Conservation (phyloP, 257 asterid species). For the Petunia secreta region DNA sequence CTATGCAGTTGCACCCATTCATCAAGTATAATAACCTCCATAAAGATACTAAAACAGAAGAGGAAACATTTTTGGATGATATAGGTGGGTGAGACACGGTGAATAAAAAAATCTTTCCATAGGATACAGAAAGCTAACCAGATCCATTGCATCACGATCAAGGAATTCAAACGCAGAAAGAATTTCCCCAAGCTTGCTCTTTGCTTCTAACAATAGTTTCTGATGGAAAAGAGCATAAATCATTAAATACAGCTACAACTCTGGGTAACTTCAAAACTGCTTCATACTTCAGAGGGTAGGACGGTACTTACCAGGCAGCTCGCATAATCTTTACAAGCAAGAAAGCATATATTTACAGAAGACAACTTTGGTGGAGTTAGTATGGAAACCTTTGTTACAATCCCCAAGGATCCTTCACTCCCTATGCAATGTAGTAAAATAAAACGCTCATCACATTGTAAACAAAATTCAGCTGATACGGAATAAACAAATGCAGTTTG, state of each 20-base stretch:
- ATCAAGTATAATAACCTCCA: not conserved
- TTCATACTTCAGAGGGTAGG: conserved; percentile 3
- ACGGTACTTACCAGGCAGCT: conserved; percentile 85
- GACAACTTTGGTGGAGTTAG: conserved; percentile 92
- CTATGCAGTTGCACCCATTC: not conserved
- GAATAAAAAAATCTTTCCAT: not conserved
- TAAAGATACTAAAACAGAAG: not conserved
- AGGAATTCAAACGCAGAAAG: conserved; percentile 95
- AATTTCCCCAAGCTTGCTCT: conserved; percentile 91
- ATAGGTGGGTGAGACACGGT: conserved; percentile 24
- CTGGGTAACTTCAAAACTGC: not conserved
- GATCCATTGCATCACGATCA: conserved; percentile 81
- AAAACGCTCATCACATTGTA: conserved; percentile 31
- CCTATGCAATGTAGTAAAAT: conserved; percentile 51
- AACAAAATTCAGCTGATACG: conserved; percentile 27
- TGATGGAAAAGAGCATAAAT: conserved; percentile 37
- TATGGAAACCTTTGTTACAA: conserved; percentile 90
- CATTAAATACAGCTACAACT: not conserved
- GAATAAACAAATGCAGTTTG: conserved; percentile 29
- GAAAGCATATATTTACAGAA: conserved; percentile 87
- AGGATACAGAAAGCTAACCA: conserved; percentile 56
- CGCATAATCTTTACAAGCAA: conserved; percentile 84
- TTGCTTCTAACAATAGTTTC: conserved; percentile 85
- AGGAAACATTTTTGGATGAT: conserved; percentile 2
- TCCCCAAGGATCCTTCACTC: conserved; percentile 97